Conservation (phyloP, 257 asterid genomes). For the Jasminum sambac region DNA sequence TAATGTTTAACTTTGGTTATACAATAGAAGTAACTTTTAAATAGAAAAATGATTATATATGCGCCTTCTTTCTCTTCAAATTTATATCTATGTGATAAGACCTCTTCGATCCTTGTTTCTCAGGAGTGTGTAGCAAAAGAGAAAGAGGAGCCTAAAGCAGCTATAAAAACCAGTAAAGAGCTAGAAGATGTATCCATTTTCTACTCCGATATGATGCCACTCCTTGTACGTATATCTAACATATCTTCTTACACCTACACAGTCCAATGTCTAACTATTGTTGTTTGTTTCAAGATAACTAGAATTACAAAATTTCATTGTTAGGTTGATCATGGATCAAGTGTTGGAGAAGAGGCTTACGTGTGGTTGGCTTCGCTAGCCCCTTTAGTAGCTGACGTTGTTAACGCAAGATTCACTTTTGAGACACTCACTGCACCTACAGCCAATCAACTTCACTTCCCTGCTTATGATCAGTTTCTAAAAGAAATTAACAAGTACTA, state of each 20-base stretch:
- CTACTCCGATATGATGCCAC: slow-evolving; percentile 91
- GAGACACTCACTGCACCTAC: slow-evolving; percentile 83
- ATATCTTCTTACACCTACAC: no score
- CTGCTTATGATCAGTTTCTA: slow-evolving; percentile 71
- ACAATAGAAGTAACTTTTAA: no score
- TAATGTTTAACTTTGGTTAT: no score
- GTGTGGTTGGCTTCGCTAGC: slow-evolving; percentile 71
- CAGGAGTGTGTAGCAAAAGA: slow-evolving; percentile 69
- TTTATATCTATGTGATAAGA: no score
- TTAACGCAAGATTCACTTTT: slow-evolving; percentile 76
- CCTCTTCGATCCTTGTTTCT: not conserved
- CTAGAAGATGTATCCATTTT: slow-evolving; percentile 77
- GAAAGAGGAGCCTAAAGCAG: slow-evolving; percentile 51
- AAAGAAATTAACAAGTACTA: slow-evolving; percentile 73
- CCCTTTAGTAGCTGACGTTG: slow-evolving; percentile 66
- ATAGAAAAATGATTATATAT: no score
- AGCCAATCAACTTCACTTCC: slow-evolving; percentile 67
- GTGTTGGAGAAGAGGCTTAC: slow-evolving; percentile 71
- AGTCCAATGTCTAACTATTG: not conserved
- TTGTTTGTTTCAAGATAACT: not conserved
- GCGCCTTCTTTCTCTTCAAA: no score
- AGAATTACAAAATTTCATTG: no score
- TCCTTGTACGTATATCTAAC: slow-evolving; percentile 55
- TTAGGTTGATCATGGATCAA: slow-evolving; percentile 67
- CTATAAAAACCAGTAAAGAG: slow-evolving; percentile 24